phyloP scores from a whole-genome alignment of 345 rosid genomes.

The Brassica carinata region DNA sequence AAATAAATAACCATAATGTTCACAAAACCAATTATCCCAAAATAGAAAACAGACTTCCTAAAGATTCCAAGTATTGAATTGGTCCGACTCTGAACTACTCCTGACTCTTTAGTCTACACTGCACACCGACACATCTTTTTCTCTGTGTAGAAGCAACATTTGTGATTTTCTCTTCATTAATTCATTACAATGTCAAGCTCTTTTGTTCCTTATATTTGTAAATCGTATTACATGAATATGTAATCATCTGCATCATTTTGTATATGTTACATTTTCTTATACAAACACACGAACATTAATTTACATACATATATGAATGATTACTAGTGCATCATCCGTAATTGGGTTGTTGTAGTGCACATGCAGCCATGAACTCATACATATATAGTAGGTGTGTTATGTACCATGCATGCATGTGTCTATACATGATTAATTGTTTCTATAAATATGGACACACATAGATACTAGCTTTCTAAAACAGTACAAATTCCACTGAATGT shows the following conservation, averaged over 20 bases:
- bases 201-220: background rate
- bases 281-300: background rate
- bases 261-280: background rate
- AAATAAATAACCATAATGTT: background rate
- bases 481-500: slow-evolving; percentile 33
- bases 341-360: slow-evolving; percentile 37
- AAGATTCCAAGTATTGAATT: slow-evolving; percentile 30
- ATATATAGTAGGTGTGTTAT: background rate
- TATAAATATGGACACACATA: slow-evolving; percentile 39
- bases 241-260: background rate
- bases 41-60: background rate
- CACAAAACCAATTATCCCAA: background rate
- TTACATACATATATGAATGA: background rate
- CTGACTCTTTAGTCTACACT: background rate
- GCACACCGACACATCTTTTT: slow-evolving; percentile 28
- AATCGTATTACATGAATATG: background rate
- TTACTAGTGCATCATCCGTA: slow-evolving; percentile 19
- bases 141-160: background rate
- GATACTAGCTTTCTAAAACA: slow-evolving; percentile 15
- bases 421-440: slow-evolving; percentile 14
- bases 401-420: background rate
- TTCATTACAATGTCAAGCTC: background rate
- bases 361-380: slow-evolving; percentile 29
- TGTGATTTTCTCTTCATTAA: background rate
- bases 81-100: slow-evolving; percentile 33